Base-by-base conservation (phyloP, 1,284 basidiomycete species). In the Tetrapyrgos nigripes region DNA sequence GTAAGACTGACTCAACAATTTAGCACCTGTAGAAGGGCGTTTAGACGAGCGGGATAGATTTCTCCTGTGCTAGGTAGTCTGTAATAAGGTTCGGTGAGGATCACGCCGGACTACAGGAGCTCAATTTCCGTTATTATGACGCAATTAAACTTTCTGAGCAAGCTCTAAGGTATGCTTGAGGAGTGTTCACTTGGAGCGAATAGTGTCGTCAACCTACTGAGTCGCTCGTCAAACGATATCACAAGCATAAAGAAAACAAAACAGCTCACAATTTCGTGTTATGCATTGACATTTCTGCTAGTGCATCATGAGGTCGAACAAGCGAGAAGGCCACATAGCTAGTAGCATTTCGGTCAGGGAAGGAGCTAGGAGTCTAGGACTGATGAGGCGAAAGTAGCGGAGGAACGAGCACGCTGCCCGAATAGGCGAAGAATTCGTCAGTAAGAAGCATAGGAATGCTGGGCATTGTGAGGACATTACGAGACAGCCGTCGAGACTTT, bases 371-470 rank as follows among this genome's bases (percentile, higher is more conserved):
- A n/a, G n/a, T n/a, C n/a, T n/a, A n/a, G n/a, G n/a, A n/a, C n/a
- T n/a, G n/a, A n/a, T n/a, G n/a, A n/a, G n/a, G 53, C 58, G 58
- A 59, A 55, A 35, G 28, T 24, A 60, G 54, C 54, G 54, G 58
- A 60, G 31, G 14, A 53, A 23, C 48, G 33, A 29, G 53, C 44
- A 21, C n/a, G 53, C 21, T 27, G 23, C 21, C 35, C 23, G 35
- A 49, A 48, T 29, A 33, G 31, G 31, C 14, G 14, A 8, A 33
- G 31, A 14, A 33, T 33, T 33, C 31, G 14, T 14, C 31, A 14
- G 31, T 33, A 8, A 33, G 46, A 43, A 46, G 50, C 48, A 19
- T 33, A 31, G 56, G 24, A 27, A 43, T 28, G 47, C 51, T 54
- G 48, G 47, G 21, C 33, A 33, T 35, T 47, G 52, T 27, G 57